Conservation (phyloP, 768 basidiomycete genomes). For the Naematelia aurantialba region DNA sequence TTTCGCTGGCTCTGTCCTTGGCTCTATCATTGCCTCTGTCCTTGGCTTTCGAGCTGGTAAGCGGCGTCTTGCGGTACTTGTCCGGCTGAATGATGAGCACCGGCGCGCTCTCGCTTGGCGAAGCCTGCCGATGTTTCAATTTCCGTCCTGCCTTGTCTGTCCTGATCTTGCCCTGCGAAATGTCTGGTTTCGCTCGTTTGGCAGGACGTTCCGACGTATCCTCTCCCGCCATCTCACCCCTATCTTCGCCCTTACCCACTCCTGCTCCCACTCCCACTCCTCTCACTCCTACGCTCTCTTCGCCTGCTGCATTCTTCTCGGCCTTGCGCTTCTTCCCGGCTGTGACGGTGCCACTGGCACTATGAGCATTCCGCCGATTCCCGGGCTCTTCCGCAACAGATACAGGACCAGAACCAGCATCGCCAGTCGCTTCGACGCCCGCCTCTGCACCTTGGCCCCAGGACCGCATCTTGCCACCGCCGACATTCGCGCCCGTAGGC, state of each 20-base stretch:
- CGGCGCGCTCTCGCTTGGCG: neutral
- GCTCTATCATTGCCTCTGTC: neutral
- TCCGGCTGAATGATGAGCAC: neutral
- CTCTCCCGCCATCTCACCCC: neutral
- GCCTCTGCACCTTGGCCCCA: slow-evolving; percentile 24
- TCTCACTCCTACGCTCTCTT: neutral
- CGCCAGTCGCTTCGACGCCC: slow-evolving; percentile 12
- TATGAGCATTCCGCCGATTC: neutral
- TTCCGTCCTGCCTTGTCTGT: neutral
- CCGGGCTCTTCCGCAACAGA: neutral
- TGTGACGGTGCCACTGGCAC: neutral
- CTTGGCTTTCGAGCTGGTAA: neutral
- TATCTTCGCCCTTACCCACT: too few relatives aligned
- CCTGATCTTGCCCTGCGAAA: neutral
- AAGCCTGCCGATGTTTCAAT: neutral
- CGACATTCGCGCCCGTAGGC: slow-evolving; percentile 37
- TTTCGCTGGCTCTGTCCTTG: too few relatives aligned
- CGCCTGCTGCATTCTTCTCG: too few relatives aligned
- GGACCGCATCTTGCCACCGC: slow-evolving; percentile 23
- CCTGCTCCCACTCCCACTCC: too few relatives aligned
- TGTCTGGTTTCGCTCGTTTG: neutral
- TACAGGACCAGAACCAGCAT: neutral
- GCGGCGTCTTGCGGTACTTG: neutral
- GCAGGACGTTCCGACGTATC: neutral
- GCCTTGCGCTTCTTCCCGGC: too few relatives aligned